Percentiles rank a stretch among this genome's conserved stretches.
phyloP scores from a whole-genome alignment of 768 basidiomycete species.

The Pleurotus platypus region DNA sequence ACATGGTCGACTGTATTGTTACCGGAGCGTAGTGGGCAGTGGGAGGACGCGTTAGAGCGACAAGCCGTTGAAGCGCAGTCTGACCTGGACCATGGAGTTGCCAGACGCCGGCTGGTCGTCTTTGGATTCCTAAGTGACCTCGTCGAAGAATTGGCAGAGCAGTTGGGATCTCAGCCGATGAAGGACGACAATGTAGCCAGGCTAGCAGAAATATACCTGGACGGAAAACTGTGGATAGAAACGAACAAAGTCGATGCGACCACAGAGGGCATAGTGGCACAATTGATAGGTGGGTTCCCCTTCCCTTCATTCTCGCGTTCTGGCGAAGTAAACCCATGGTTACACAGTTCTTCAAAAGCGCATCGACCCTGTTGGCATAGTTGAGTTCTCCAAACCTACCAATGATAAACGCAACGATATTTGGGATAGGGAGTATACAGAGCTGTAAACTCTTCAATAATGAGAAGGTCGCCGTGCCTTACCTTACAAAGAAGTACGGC shows the following conservation, averaged over 20 bases:
- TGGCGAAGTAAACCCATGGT: neutral
- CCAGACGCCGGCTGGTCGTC: neutral
- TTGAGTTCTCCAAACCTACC: neutral
- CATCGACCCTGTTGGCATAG: neutral
- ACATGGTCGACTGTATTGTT: neutral
- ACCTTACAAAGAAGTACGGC: no score
- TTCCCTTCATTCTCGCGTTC: neutral
- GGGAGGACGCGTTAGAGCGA: neutral
- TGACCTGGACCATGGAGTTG: neutral
- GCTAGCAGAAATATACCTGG: neutral
- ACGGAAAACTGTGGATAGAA: neutral
- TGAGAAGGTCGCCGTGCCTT: no score
- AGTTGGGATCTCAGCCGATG: neutral
- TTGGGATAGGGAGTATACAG: neutral
- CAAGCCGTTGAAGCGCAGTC: neutral
- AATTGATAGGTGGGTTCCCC: neutral
- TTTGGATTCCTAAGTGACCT: neutral
- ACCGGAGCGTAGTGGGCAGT: neutral
- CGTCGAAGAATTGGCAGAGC: neutral
- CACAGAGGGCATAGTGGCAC: neutral
- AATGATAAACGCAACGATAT: neutral
- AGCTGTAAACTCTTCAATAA: neutral
- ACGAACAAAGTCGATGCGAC: neutral
- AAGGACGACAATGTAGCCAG: neutral
- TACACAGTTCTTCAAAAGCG: neutral